Percentiles rank a stretch among this genome's conserved stretches.
Conservation (phyloP, 164 flowering plant species). For the Tinospora cordifolia region DNA sequence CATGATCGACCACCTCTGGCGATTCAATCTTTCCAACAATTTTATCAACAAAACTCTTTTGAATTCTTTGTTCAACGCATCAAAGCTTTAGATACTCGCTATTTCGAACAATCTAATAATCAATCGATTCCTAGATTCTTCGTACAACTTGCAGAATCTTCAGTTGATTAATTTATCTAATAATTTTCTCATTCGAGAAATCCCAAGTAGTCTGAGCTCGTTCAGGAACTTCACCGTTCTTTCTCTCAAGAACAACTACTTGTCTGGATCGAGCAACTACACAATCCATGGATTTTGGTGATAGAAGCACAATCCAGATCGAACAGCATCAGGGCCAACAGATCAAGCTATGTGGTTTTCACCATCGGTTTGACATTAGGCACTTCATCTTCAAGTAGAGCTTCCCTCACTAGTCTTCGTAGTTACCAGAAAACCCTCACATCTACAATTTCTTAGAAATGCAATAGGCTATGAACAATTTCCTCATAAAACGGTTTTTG, state of each 20-base stretch:
- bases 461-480: slow-evolving; percentile 41
- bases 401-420: slow-evolving; percentile 32
- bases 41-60: slow-evolving; percentile 76
- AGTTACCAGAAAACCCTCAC: slow-evolving; percentile 33
- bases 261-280: no score
- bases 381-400: slow-evolving; percentile 21
- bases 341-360: neutral
- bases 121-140: slow-evolving; percentile 46
- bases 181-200: slow-evolving; percentile 59
- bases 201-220: slow-evolving; percentile 42
- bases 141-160: slow-evolving; percentile 32
- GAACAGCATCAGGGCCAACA: no score
- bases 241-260: slow-evolving; percentile 55
- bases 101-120: slow-evolving; percentile 64
- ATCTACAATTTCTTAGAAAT: slow-evolving; percentile 47
- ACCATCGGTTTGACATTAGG: slow-evolving; percentile 8
- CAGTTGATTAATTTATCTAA: slow-evolving; percentile 64
- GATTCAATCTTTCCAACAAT: slow-evolving; percentile 74
- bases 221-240: slow-evolving; percentile 41
- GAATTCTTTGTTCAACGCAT: slow-evolving; percentile 35
- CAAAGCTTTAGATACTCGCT: slow-evolving; percentile 48
- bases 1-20: slow-evolving; percentile 42
- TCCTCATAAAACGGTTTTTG: slow-evolving; percentile 33
- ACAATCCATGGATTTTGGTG: no score
- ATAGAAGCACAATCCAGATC: no score